Evolutionary conservation across 2,329 filamentous ascomycete species (phyloP).

Genomic region (Talaromyces funiculosus): DNA sequence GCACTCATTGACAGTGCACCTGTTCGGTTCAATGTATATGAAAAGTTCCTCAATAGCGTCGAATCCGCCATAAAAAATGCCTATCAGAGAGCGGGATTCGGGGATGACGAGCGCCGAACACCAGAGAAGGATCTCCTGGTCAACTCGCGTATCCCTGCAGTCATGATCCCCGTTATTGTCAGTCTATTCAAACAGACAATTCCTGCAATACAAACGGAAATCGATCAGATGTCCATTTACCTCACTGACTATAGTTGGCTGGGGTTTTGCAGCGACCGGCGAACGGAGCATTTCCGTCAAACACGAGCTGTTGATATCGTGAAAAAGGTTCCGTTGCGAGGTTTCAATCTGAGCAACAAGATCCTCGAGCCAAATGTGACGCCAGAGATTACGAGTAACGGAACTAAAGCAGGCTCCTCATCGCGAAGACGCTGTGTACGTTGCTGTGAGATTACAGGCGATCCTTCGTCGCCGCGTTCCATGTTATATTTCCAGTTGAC

Average conservation of each 20-base stretch:
- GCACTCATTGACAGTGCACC: conserved; percentile 48
- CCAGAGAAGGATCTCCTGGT: conserved; percentile 51
- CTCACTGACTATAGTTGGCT: conserved; percentile 67
- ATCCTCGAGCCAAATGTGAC: neutral
- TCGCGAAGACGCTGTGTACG: conserved; percentile 51
- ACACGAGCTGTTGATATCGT: conserved; percentile 55
- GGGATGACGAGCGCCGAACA: conserved; percentile 41
- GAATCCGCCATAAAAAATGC: conserved; percentile 59
- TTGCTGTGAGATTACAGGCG: conserved; percentile 62
- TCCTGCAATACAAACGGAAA: conserved; percentile 51
- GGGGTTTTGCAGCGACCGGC: conserved; percentile 56
- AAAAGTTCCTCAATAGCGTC: conserved; percentile 60
- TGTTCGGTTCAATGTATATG: conserved; percentile 57
- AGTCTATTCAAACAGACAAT: conserved; percentile 48
- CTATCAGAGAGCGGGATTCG: conserved; percentile 44
- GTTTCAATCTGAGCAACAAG: conserved; percentile 15
- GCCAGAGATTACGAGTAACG: neutral
- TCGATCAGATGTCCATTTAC: conserved; percentile 64
- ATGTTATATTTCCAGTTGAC: conserved; percentile 33
- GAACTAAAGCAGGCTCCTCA: conserved; percentile 5
- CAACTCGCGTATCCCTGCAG: conserved; percentile 46
- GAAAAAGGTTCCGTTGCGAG: conserved; percentile 41
- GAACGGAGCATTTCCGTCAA: conserved; percentile 56
- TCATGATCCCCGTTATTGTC: conserved; percentile 46
- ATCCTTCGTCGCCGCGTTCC: conserved; percentile 42